Percentiles rank a stretch among this genome's conserved stretches.
Evolutionary conservation across 352 stramenopile species (phyloP).

Genomic region (Phytophthora pisi): DNA sequence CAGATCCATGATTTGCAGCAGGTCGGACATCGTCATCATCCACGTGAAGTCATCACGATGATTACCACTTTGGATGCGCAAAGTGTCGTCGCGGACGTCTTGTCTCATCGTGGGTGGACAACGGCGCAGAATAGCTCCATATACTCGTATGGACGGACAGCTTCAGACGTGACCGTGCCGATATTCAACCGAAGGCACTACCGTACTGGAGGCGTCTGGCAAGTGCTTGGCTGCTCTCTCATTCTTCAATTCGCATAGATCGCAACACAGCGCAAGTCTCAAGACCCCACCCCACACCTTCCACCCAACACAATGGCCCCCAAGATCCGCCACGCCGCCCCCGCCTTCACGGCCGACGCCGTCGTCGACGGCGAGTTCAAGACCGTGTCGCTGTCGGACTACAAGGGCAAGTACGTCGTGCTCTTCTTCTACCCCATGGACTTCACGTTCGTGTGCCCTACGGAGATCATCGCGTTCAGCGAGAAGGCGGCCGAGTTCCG

Average conservation of each 20-base stretch:
- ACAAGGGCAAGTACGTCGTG: conserved; percentile 90
- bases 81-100: not conserved
- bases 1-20: no score
- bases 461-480: conserved; percentile 90
- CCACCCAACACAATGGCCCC: conserved; percentile 42
- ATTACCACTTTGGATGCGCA: not conserved
- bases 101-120: not conserved
- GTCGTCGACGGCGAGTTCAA: conserved; percentile 87
- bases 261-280: not conserved
- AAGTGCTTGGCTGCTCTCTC: not conserved
- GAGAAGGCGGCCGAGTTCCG: conserved; percentile 80
- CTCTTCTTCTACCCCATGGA: conserved; percentile 93
- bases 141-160: no score
- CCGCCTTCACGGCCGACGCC: conserved; percentile 74
- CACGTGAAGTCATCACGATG: not conserved
- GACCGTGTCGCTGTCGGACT: conserved; percentile 79
- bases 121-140: no score
- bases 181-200: no score
- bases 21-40: not conserved
- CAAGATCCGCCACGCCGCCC: conserved; percentile 70
- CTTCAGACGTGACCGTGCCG: no score
- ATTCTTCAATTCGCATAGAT: not conserved
- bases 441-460: conserved; percentile 92
- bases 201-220: no score
- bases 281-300: not conserved